Evolutionary conservation across 805 yeast species (phyloP), one percentile per base, ranked within the genome.

Genomic region (Hanseniaspora lachancei): DNA sequence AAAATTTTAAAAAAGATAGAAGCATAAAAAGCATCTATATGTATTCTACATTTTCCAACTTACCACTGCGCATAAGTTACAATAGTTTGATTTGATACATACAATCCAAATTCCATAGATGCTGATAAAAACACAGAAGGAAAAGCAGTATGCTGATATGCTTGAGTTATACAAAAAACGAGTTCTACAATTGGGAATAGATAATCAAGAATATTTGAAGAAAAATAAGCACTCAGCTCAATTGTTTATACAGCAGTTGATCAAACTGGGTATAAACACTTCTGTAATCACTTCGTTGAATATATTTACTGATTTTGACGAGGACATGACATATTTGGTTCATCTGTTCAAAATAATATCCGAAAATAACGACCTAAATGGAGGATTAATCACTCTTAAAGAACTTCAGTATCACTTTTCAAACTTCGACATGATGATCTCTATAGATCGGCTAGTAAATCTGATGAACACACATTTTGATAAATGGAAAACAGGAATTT

Each of bases 321-420:
- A 44, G 10, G 18, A 27, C 10, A n/a, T 46, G n/a, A 53, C 41
- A 9, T 41, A 38, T 24, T n/a, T 43, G 16, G 47, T 53, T 10
- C 48, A 46, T 13, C 27, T 53, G 1, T n/a, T 53, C 5, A 46
- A 53, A 27, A 53, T 53, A 12, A 46, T 53, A 5, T 38, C 49
- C 6, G 29, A 46, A 20, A 44, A 53, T 21, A 27, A 53, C 23
- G 48, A 38, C 23, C 27, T 53, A 23, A 53, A 53, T 12, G 56
- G 56, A 4, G 56, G 56, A 2, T 16, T 53, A 21, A 53, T 53
- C 16, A 53, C 56, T 5, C 15, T 53, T 1, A 53, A 46, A 18
- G 56, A 53, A 20, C 46, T 53, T 7, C 56, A 53, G 38, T 53
- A 29, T 16, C 56, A 53, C 20, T 46, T 53, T 20, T 53, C 56